Evolutionary conservation across 2,329 filamentous ascomycete genomes (phyloP), one percentile per base, ranked within the genome.

Genomic region (Beauveria brongniartii): DNA sequence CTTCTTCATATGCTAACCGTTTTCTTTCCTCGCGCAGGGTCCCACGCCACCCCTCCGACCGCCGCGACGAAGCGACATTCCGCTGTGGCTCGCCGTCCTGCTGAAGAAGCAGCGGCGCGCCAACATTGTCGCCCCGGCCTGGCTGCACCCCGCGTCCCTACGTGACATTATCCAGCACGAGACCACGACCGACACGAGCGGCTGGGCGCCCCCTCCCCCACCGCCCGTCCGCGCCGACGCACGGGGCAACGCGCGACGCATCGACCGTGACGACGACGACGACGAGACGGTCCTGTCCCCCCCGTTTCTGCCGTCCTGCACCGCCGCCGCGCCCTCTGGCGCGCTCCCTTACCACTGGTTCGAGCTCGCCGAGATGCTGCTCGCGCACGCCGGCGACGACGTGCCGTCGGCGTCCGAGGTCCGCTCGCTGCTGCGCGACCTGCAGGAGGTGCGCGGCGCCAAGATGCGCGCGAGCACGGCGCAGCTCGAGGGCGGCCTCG

Each of bases 311-410:
- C 83, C 85, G 1, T 87, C 87, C 18, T 91, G 89, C 65, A 92
- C 88, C 0, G 84, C 87, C 22, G 78, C 84, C 52, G 84, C 88
- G 1, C 85, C 87, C 9, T 76, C 85, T 0, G 85, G 86, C 46
- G 84, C 87, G 16, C 78, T 99, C 37, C 94, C 94, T 0, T 97
- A 96, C 71, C 93, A 97, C 77, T 99, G 93, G 92, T 82, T 96
- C 47, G 94, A 97, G 75, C 77, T 97, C 9, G 88, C 89, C 20
- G 92, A 96, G 74, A 86, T 95, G 71, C 78, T 99, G 51, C 82
- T 99, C 2, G 89, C 92, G 52, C 88, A 91, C 60, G 92, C 92
- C 4, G 82, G 84, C 28, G 92, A 97, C 72, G 92, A 97, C 72
- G 82, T 97, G 55, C 82, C 69, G 68, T 84, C 88, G 0, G 81